Conservation (phyloP, 139 green algal species). For the Closterium sp. region DNA sequence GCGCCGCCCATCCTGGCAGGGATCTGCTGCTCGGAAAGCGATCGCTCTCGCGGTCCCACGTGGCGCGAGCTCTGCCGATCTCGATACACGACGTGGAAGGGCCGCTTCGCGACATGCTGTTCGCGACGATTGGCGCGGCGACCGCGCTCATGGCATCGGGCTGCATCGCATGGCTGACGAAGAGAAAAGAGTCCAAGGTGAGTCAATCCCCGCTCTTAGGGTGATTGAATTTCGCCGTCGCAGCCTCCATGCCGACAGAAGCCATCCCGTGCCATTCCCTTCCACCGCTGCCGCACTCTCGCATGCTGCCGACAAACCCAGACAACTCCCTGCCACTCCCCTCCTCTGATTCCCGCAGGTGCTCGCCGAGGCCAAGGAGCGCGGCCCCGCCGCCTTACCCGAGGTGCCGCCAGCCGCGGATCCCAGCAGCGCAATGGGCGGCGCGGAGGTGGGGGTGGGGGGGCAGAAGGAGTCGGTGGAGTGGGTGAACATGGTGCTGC, state of each 20-base stretch:
- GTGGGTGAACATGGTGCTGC: conserved; percentile 53
- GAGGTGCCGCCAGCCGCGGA: background rate
- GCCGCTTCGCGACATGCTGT: background rate
- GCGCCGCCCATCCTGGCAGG: background rate
- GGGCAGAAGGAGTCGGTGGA: conserved; percentile 49
- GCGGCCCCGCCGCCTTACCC: background rate
- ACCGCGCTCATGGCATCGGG: background rate
- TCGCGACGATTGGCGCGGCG: background rate
- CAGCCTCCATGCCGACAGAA: too few species aligned
- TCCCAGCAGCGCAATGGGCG: background rate
- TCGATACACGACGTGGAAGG: background rate
- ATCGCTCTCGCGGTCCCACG: background rate
- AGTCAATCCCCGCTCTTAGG: background rate
- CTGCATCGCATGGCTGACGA: background rate
- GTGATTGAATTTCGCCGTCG: background rate
- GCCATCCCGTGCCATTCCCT: background rate
- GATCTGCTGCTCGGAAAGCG: background rate
- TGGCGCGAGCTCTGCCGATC: background rate
- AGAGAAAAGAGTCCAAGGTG: background rate
- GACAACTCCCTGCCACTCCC: background rate
- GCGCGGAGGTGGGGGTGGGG: background rate
- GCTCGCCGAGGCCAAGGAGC: background rate
- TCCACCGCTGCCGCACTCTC: too few species aligned
- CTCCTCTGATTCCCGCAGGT: background rate
- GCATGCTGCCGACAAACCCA: too few species aligned